Base-by-base conservation (phyloP, 139 green algal species). In the Ettlia oleoabundans region DNA sequence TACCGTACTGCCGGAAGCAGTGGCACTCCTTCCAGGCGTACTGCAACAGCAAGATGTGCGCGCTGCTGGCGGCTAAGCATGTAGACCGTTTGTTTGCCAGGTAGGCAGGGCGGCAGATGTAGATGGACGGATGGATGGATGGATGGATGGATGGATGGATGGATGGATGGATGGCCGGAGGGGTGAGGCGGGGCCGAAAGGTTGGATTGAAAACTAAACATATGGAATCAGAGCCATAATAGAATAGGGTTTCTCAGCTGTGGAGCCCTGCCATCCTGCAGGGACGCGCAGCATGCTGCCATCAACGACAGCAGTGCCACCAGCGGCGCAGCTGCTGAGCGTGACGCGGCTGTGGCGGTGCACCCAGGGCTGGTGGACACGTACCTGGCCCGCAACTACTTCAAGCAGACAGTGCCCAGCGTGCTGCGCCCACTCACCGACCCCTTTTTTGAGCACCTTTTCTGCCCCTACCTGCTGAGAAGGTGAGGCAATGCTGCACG, bases 341-440 rank as follows among this genome's bases (percentile, higher is more conserved):
- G 73, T 15, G 73, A 80, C 37, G 53, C 18, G 13, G 40, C 73
- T 1, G 73, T 80, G 52, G 73, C 73, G 3, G 88, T 92, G 7
- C 90, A 95, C 83, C 92, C 92, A 4, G 92, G 92, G 21, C 65
- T 95, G 22, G 84, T 95, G 15, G 33, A 91, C 68, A 95, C 92
- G 0, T 37, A 66, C 33, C 71, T 95, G 32, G 91, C 91, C n/a
- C 85, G 81, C 24, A 69, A 84, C 62, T 94, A 87, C 77, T 77
- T 77, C 70, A 77, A 77, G 70, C 65, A 72, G 65, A 35, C 42
- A n/a, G 43, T 35, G 22, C 83, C 78, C 32, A 37, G 62, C n/a
- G 4, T 41, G 55, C 67, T 88, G 76, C 77, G 58, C 40, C 55
- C 38, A 3, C 40, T 80, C 13, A 33, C 82, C 35, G 37, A 67